Conservation (phyloP, 176 grass and related monocot genomes). For the Pontederia paniculata region DNA sequence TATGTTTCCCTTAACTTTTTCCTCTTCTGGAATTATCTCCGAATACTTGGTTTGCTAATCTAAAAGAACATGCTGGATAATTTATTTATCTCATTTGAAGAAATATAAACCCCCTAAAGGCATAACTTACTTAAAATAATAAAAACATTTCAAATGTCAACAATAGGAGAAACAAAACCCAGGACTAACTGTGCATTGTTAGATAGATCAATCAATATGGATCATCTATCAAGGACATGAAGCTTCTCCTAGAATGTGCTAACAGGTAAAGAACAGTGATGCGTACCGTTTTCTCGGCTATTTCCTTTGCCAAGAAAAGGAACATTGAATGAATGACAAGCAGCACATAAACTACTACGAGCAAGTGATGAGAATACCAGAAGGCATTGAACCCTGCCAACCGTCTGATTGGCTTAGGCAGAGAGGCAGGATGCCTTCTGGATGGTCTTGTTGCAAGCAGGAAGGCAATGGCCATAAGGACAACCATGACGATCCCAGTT, state of each 20-base stretch:
- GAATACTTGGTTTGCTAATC: too few species aligned
- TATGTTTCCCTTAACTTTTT: too few species aligned
- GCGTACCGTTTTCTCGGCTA: slow-evolving; percentile 50
- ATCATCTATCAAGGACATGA: too few species aligned
- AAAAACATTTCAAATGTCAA: not conserved
- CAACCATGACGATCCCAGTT: slow-evolving; percentile 57
- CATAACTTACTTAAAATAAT: too few species aligned
- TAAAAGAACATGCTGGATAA: too few species aligned
- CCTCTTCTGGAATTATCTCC: too few species aligned
- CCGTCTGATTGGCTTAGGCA: slow-evolving; percentile 26
- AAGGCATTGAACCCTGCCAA: slow-evolving; percentile 50
- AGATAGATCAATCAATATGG: too few species aligned
- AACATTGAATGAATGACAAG: slow-evolving; percentile 63
- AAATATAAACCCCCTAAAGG: too few species aligned
- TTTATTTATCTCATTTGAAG: too few species aligned
- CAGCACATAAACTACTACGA: slow-evolving; percentile 48
- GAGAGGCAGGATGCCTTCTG: slow-evolving; percentile 27
- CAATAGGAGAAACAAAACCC: too few species aligned
- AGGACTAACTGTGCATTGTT: too few species aligned
- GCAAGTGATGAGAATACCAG: slow-evolving; percentile 63
- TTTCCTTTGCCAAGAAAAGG: slow-evolving; percentile 47
- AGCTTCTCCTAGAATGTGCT: not conserved
- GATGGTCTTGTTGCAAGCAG: slow-evolving; percentile 36
- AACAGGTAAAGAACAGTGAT: not conserved
- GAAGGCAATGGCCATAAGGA: slow-evolving; percentile 51